Conservation (phyloP, 768 basidiomycete species). For the Lentinus brumalis region DNA sequence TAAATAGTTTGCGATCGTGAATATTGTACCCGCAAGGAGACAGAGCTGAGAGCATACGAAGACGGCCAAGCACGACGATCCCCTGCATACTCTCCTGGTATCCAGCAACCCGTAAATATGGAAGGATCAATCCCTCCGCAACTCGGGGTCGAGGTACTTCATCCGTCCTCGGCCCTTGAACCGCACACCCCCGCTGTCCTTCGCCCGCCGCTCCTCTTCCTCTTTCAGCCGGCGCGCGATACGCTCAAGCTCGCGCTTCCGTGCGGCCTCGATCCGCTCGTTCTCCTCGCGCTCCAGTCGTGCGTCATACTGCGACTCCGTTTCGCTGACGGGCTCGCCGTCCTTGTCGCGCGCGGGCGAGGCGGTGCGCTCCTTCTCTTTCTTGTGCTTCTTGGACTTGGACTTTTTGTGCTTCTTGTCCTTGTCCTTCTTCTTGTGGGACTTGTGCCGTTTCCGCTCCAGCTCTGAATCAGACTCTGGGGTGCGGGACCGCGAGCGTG, state of each 20-base stretch:
- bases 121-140: constrained; percentile 27
- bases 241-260: constrained; percentile 50
- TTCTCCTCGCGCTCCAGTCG: constrained; percentile 68
- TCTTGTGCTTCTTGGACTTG: constrained; percentile 31
- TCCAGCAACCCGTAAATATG: not conserved
- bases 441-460: constrained; percentile 29
- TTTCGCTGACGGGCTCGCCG: constrained; percentile 44
- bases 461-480: constrained; percentile 13
- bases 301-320: constrained; percentile 73
- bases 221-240: constrained; percentile 43
- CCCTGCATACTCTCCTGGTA: not conserved
- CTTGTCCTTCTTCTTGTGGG: constrained; percentile 30
- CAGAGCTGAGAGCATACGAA: not conserved
- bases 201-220: constrained; percentile 29
- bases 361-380: constrained; percentile 4
- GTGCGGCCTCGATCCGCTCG: constrained; percentile 52
- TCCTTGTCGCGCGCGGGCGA: constrained; percentile 13
- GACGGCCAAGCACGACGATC: too few relatives aligned
- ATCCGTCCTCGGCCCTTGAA: constrained; percentile 74
- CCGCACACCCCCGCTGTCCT: constrained; percentile 49
- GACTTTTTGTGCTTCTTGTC: not conserved
- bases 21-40: not conserved
- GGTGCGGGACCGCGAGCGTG: constrained; percentile 9
- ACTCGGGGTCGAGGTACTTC: constrained; percentile 67
- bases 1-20: not conserved